phyloP scores from a whole-genome alignment of 257 asterid species.

The Solanum gracilifrons region DNA sequence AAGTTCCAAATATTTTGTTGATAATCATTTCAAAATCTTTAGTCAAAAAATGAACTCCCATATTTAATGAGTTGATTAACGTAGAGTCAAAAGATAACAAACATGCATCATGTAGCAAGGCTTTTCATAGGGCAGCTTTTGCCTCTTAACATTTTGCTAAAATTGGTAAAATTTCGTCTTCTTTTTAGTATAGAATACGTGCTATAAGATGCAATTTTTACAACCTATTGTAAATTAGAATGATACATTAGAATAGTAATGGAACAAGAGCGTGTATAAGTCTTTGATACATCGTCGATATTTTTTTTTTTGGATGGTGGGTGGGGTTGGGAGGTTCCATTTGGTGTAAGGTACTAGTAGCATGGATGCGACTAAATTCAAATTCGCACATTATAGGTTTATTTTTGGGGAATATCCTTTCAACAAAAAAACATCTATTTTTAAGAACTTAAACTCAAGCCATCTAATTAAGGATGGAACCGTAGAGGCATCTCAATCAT shows the following conservation, averaged over 20 bases:
- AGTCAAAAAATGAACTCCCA: not conserved
- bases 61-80: not conserved
- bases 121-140: not conserved
- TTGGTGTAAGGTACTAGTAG: no score
- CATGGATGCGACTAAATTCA: no score
- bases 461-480: no score
- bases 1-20: not conserved
- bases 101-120: not conserved
- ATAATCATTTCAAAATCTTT: not conserved
- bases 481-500: no score
- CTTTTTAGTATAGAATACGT: not conserved
- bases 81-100: not conserved
- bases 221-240: not conserved
- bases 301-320: no score
- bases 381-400: no score
- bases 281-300: not conserved
- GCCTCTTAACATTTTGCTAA: not conserved
- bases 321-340: no score
- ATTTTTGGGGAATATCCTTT: no score
- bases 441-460: no score
- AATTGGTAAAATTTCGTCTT: not conserved
- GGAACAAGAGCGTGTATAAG: not conserved
- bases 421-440: no score
- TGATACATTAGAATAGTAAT: not conserved
- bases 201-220: not conserved